Evolutionary conservation across 164 flowering plant genomes (phyloP), one percentile per base, ranked within the genome.

Genomic region (Annona cherimola): DNA sequence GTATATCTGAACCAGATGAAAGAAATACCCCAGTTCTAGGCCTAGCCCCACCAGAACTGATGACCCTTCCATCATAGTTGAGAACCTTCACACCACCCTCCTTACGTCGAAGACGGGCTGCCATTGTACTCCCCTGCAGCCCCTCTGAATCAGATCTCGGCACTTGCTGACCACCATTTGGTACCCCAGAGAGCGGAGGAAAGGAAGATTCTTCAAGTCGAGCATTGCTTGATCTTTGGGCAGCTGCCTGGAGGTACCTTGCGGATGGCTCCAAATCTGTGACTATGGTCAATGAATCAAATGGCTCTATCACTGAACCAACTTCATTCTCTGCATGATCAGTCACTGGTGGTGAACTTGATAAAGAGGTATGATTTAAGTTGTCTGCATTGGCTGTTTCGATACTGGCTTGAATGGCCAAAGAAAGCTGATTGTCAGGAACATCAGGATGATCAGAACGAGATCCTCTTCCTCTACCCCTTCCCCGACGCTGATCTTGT

Each of bases 181-280:
- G 68, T 16, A 77, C 84, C 65, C 42, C 50, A 41, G 89, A 63
- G 4, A 96, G 93, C 2, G 98, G 96, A 70, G 96, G 99, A 72
- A 96, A 96, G 5, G 87, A 83, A 71, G 96, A 88, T 69, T 87
- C 92, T 80, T 73, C 84, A 16, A 96, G 82, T 70, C 81, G 74
- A 20, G 63, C 67, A 69, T 61, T 80, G 71, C 81, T 77, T 8
- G 90, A 78, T 50, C 69, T 76, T 12, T 81, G 86, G 9, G 89
- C 81, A 68, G 86, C 74, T 19, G 98, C 99, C 75, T 90, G 87
- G 74, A 65, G 93, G 78, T 95, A 95, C 72, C 96, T 86, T 4
- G 90, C 81, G 68, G 95, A 42, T 16, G 68, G 64, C 75, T 90
- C 97, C 54, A 82, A 71, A 76, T 89, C 95, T 41, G 88, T 57